Evolutionary conservation across 2,329 filamentous ascomycete species (phyloP), one percentile per base, ranked within the genome.

Genomic region (Neurospora sp.): DNA sequence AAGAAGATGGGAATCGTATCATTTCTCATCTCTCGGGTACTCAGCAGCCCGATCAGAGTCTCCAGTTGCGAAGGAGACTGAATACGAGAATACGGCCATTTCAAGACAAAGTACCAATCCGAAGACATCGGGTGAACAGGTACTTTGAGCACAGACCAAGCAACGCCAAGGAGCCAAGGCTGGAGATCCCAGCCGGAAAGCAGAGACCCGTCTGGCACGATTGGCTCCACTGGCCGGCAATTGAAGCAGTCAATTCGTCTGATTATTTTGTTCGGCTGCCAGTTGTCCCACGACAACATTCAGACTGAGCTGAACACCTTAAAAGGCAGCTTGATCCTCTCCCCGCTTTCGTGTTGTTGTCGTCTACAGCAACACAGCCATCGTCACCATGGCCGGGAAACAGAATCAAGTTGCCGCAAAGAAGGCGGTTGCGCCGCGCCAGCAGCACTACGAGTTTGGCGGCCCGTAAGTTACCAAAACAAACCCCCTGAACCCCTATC

Each of bases 361-460:
- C 33, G 19, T 66, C 36, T 28, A 15, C 66, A 66, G 28, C 66
- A 66, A 17, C 23, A 6, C 23, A 4, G 37, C 67, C 69, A 38
- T 40, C 33, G 39, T 62, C 28, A 70, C 57, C 40, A 75, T 75
- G 74, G 71, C 71, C 15, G 46, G 72, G 15, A 75, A 74, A 69
- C 46, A 68, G 15, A 71, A 73, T 66, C 69, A 72, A 69, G 71
- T 71, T 66, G 73, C 73, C 11, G 73, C 74, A 52, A 69, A 72
- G 68, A 76, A 77, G 71, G 73, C 0, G 46, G 46, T 62, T 62
- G 52, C 52, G 23, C 23, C 52, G 23, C 52, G 52, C 52, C 52
- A 76, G 67, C 83, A 83, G 70, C 82, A 82, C 72, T 86, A 86
- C 74, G 83, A 86, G 71, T 86, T 86, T 74, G 80, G 81, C 68